Evolutionary conservation across 2,329 filamentous ascomycete species (phyloP), one percentile per base, ranked within the genome.

Genomic region (Neofusicoccum umdonicola): DNA sequence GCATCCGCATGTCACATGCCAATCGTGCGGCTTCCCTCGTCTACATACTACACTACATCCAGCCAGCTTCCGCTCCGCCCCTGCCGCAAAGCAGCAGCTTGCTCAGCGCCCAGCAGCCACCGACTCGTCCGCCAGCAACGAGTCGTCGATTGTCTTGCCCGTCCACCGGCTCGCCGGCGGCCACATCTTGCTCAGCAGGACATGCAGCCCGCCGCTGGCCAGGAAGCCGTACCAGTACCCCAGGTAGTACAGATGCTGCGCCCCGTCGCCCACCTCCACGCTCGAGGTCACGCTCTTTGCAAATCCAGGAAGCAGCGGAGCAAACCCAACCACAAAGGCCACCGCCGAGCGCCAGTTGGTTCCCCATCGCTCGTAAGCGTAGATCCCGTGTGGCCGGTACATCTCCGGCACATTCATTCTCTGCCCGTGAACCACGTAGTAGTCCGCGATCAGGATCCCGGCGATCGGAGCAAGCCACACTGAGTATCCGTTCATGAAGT

Each of bases 301-400:
- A 44, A 72, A 69, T 1, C 71, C 70, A 1, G 70, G 69, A 5
- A 68, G 56, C 9, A 71, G 64, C 12, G 70, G 70, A 0, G 67
- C 42, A 42, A 67, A 71, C 4, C 69, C 68, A 13, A 70, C 58
- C 5, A 66, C 48, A 63, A 67, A 69, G 7, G 71, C 69, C 2
- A 67, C 65, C 4, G 69, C 63, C 1, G 71, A 67, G 17, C 69
- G 66, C 71, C 71, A 71, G 47, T 72, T 72, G 6, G 65, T 68
- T 1, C 62, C 70, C 34, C 65, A 67, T n/a, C 63, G 54, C 37
- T 68, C 67, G 58, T 72, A 73, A 9, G 67, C 67, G 61, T 73
- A 73, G 15, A 62, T 61, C 15, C 68, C 71, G 19, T 66, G 42
- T 2, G 70, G 70, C 2, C 64, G 60, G 57, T 73, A 73, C 63